Percentiles rank a stretch among this genome's conserved stretches.
Evolutionary conservation across 2,329 filamentous ascomycete species (phyloP).

Genomic region (Drechslerella coelobrocha): DNA sequence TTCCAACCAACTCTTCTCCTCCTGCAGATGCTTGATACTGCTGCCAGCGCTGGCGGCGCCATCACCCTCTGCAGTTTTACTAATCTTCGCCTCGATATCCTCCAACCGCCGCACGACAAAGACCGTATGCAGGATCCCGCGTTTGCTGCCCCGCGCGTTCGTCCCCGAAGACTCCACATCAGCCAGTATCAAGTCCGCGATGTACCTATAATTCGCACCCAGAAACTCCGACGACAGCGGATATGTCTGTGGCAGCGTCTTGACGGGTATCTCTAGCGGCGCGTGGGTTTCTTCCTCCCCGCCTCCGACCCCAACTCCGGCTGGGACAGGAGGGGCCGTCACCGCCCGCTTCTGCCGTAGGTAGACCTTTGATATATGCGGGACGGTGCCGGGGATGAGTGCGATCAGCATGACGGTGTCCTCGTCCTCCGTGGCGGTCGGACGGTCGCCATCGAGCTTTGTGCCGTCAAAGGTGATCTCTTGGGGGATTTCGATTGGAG

Average conservation of each 20-base stretch:
- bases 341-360: slow-evolving; percentile 39
- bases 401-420: slow-evolving; percentile 44
- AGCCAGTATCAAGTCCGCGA: slow-evolving; percentile 40
- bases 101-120: slow-evolving; percentile 41
- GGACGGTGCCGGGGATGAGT: slow-evolving; percentile 45
- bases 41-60: slow-evolving; percentile 14
- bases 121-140: slow-evolving; percentile 47
- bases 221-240: slow-evolving; percentile 48
- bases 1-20: slow-evolving; percentile 45
- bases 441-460: slow-evolving; percentile 31
- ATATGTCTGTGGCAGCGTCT: slow-evolving; percentile 45
- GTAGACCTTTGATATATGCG: slow-evolving; percentile 48
- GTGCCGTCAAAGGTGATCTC: slow-evolving; percentile 47
- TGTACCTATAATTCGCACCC: slow-evolving; percentile 47
- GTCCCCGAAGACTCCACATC: slow-evolving; percentile 42
- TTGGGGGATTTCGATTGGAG: slow-evolving; percentile 43
- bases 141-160: slow-evolving; percentile 31
- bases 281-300: slow-evolving; percentile 31
- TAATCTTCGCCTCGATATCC: slow-evolving; percentile 27
- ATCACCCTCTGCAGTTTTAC: neutral
- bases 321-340: slow-evolving; percentile 25
- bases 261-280: slow-evolving; percentile 44
- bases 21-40: slow-evolving; percentile 37
- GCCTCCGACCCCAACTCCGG: no score
- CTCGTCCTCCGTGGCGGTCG: slow-evolving; percentile 46